Conservation (phyloP, 2,329 filamentous ascomycete genomes). For the Calonectria henricotiae region DNA sequence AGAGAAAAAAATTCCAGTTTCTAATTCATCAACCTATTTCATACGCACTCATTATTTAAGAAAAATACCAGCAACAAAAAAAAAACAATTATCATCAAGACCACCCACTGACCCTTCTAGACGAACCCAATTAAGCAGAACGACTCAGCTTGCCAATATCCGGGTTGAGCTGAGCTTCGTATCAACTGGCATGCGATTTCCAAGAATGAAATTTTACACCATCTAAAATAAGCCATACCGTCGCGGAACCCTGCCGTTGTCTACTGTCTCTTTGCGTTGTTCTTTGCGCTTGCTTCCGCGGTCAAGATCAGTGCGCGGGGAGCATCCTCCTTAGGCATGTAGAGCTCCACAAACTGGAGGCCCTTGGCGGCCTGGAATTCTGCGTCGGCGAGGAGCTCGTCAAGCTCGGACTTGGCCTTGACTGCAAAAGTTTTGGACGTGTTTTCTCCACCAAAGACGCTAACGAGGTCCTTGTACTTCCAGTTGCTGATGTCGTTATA, state of each 20-base stretch:
- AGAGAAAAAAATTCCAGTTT: no score
- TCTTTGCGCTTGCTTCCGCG: conserved; percentile 79
- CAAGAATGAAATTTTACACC: conserved; percentile 35
- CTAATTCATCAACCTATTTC: conserved; percentile 23
- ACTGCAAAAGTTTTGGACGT: conserved; percentile 76
- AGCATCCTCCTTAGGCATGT: conserved; percentile 86
- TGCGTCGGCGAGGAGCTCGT: conserved; percentile 75
- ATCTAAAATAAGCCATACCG: conserved; percentile 33
- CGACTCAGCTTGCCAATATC: conserved; percentile 30
- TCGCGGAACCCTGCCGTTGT: conserved; percentile 29
- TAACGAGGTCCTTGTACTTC: conserved; percentile 80
- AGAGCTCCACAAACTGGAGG: conserved; percentile 84
- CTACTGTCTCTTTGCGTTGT: conserved; percentile 69
- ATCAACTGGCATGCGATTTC: conserved; percentile 39
- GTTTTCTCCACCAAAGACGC: conserved; percentile 77
- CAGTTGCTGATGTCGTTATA: conserved; percentile 89
- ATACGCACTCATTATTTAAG: conserved; percentile 20
- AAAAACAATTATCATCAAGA: background rate
- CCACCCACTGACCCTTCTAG: conserved; percentile 37
- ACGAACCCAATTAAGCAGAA: conserved; percentile 47
- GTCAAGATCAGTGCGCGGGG: conserved; percentile 80
- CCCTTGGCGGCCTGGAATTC: conserved; percentile 73
- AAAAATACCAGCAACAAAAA: conserved; percentile 10
- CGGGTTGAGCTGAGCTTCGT: conserved; percentile 22
- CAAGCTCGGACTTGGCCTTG: conserved; percentile 79